Evolutionary conservation across 2,329 filamentous ascomycete genomes (phyloP).

Genomic region (Calonectria honghensis): DNA sequence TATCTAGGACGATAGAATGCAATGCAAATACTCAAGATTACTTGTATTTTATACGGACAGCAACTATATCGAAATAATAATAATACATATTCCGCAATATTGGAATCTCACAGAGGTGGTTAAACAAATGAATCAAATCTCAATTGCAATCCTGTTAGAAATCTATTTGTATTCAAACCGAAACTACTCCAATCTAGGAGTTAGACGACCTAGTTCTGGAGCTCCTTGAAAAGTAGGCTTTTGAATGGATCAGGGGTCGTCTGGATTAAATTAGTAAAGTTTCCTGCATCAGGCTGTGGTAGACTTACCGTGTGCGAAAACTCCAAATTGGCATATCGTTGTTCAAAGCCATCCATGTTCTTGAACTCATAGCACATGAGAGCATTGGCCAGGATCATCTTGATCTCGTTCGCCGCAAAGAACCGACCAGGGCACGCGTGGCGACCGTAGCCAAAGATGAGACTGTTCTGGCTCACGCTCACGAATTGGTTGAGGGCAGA

Average conservation of each 20-base stretch:
- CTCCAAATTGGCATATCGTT: slow-evolving; percentile 28
- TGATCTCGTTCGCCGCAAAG: slow-evolving; percentile 68
- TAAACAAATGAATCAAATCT: too few species aligned
- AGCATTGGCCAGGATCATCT: slow-evolving; percentile 64
- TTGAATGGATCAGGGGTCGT: background rate
- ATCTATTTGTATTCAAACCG: too few species aligned
- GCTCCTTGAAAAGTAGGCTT: background rate
- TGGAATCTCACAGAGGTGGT: too few species aligned
- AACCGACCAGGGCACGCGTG: slow-evolving; percentile 66
- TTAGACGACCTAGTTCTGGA: background rate
- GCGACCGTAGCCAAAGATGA: slow-evolving; percentile 63
- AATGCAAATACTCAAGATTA: too few species aligned
- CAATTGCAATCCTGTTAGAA: too few species aligned
- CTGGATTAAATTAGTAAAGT: background rate
- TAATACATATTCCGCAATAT: too few species aligned
- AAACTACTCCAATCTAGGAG: too few species aligned
- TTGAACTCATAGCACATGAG: slow-evolving; percentile 63
- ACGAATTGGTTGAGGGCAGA: slow-evolving; percentile 63
- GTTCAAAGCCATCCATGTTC: background rate
- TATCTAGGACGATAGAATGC: too few species aligned
- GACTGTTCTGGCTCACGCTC: slow-evolving; percentile 60
- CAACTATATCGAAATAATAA: too few species aligned
- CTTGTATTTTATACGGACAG: too few species aligned
- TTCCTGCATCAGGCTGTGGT: background rate
- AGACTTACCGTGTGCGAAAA: slow-evolving; percentile 26